Base-by-base conservation (phyloP, 169 alveolate genomes). In the Eimeria sp. region DNA sequence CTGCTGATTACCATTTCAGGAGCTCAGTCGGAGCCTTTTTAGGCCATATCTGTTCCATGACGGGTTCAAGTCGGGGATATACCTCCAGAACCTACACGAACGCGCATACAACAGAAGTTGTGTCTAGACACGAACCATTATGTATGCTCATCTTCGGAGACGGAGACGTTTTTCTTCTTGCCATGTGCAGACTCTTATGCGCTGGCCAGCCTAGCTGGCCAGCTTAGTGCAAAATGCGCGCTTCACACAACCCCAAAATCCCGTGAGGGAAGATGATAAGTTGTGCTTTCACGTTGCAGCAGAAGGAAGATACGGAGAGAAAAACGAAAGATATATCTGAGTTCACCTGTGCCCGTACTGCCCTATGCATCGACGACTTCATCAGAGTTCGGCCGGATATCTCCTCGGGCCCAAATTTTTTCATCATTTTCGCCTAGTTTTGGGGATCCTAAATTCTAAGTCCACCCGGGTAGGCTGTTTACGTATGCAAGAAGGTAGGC, bases 11-110 rank as follows among this genome's bases (percentile, higher is more conserved):
- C 99, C 99, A 98, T 91, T 98, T 98, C 61, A 99, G 98, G 84
- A 98, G 96, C 67, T 97, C 96, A 34, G 98, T 73, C n/a, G 98
- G 90, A 7, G 97, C 97, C 95, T 98, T 98, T 97, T 98, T 98
- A 45, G 99, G 99, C 96, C 99, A 96, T 27, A 99, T 98, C 58
- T 97, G 99, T 65, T 98, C 99, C 91, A 98, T 97, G 58, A 98
- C 98, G 61, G 97, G 97, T 75, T 98, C 99, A 82, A 98, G 96
- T 34, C 98, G 98, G 2, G 99, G 99, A 47, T 96, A 98, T 83
- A 84, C 98, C 96, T 97, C 97, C 90, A 98, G 84, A 61, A 98
- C 95, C 97, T 96, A 93, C 47, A 7, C 45, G 47, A 45, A 67
- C 78, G 22, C 25, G 25, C 3, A n/a, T 5, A 5, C 49, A 67